Base-by-base conservation (phyloP, 1,284 basidiomycete species). In the Heterobasidion parviporum region DNA sequence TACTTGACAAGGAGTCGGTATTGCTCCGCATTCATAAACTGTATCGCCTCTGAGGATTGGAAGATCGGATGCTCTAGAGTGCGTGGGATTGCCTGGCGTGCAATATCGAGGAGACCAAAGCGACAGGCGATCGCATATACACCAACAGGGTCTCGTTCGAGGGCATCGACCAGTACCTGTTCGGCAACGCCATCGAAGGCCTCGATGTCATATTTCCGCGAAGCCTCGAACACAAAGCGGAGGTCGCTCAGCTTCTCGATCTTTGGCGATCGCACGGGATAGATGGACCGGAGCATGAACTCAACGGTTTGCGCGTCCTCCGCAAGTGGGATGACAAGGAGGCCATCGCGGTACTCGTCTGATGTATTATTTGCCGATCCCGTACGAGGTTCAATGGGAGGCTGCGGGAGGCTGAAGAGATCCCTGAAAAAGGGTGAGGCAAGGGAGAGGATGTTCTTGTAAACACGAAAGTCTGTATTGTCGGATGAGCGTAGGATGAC, bases 401-500 rank as follows among this genome's bases (percentile, higher is more conserved):
- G 49, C 33, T 50, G 54, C 1, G 36, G 18, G 6, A 51, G 26
- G 16, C 41, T 14, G 54, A 75, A 69, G 70, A 75, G 72, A 8
- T 63, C 59, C 20, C 63, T 59, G 56, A 76, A 76, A 53, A 73
- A 62, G 3, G 69, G 62, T 2, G 74, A 74, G 6, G 71, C 61
- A 10, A 67, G 59, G 41, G 61, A 55, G 10, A 77, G 64, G 33
- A 75, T 58, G 35, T 61, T 58, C 16, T 66, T 67, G 54, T 69
- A 58, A 8, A 70, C 66, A 9, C 60, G 61, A 54, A 76, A 75
- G 43, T 70, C 63, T n/a, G 70, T 58, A 10, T 65, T 59, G 58
- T 74, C 73, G 4, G 66, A 67, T 7, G 75, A 68, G 33, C 65
- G 69, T 3, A 75, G 58, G 52, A 70, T 62, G 34, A 72, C 56